These are phyloP conservation scores for Stentor roeselii DNA, from an alignment of 73 alveolate genomes.

Conservation along the genomic window DNA sequence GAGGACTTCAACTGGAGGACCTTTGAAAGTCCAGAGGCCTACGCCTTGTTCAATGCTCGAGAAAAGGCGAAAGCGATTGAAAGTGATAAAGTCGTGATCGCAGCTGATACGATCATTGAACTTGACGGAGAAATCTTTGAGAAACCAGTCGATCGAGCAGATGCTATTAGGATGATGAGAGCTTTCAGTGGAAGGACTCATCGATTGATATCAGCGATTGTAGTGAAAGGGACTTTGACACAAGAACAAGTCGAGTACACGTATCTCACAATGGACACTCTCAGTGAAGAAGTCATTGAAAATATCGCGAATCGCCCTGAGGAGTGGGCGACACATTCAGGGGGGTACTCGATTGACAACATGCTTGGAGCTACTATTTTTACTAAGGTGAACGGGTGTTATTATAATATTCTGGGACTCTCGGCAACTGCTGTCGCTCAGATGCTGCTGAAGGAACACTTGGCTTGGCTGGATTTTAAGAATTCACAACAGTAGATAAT, in stretches of 20 bases:
- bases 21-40: constrained; percentile 1
- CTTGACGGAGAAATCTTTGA: not conserved
- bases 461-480: not conserved
- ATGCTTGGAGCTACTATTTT: not conserved
- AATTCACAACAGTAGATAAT: not conserved
- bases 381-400: constrained; percentile 8
- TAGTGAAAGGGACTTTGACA: not conserved
- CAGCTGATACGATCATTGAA: constrained; percentile 6
- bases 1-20: constrained; percentile 9
- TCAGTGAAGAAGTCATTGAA: not conserved
- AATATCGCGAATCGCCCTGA: not conserved
- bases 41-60: constrained; percentile 20
- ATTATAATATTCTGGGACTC: constrained; percentile 13
- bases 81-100: not conserved
- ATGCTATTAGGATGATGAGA: not conserved
- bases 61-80: not conserved
- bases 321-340: constrained; percentile 15
- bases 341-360: not conserved
- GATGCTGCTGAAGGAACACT: not conserved
- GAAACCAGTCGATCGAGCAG: not conserved
- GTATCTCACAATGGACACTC: not conserved
- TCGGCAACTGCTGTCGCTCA: not conserved
- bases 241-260: not conserved
- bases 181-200: not conserved
- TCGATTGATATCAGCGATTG: constrained; percentile 1